These are phyloP conservation scores for Posidonia australis DNA, from an alignment of 106 monocot genomes.

Conservation along the genomic window DNA sequence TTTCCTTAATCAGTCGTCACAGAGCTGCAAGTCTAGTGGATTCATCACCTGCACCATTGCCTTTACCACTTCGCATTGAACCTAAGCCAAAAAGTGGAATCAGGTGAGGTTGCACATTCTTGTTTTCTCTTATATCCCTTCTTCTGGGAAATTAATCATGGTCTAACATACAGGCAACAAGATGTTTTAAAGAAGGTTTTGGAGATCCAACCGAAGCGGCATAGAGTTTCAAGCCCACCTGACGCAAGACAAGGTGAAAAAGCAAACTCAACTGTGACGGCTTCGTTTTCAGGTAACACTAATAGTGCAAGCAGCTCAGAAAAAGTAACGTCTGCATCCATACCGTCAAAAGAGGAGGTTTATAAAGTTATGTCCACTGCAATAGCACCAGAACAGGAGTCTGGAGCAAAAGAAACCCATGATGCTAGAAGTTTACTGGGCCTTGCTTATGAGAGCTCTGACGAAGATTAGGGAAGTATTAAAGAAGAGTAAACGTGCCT, in stretches of 20 bases:
- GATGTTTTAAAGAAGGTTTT: conserved; percentile 86
- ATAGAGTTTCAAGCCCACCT: conserved; percentile 32
- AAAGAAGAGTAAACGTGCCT: no score
- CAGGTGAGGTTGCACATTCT: conserved; percentile 18
- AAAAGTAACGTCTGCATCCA: neutral
- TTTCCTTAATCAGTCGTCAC: conserved; percentile 47
- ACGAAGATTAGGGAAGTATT: conserved; percentile 57
- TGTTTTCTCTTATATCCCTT: neutral
- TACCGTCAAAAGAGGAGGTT: neutral
- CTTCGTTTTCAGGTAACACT: neutral
- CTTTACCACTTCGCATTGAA: conserved; percentile 77
- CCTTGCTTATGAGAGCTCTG: conserved; percentile 58
- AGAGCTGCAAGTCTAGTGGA: conserved; percentile 91
- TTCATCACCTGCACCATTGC: conserved; percentile 55
- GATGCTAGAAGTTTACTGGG: conserved; percentile 32
- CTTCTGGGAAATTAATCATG: neutral
- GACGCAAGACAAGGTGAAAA: conserved; percentile 4
- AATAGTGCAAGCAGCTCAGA: neutral
- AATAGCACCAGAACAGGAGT: neutral
- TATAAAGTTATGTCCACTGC: neutral
- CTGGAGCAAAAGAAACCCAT: conserved; percentile 2
- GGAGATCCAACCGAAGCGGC: conserved; percentile 71
- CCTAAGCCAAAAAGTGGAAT: conserved; percentile 92
- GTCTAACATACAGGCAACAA: conserved; percentile 52
- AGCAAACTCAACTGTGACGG: neutral